Base-by-base conservation (phyloP, 2,329 filamentous ascomycete genomes). In the Arthrobotrys megalospora region DNA sequence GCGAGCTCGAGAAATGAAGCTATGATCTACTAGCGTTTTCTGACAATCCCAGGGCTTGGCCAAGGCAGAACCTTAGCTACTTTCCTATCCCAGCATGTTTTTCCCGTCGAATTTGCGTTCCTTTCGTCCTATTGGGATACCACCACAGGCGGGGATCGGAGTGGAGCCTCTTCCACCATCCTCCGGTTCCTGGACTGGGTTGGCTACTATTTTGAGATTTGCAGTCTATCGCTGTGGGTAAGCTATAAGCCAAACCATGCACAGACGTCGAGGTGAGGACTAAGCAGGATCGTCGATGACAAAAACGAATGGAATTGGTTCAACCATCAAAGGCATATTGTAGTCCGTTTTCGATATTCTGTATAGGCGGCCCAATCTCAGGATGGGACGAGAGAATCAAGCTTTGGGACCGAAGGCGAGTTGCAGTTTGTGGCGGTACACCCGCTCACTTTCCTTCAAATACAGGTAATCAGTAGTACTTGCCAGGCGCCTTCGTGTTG, bases 1-100 rank as follows among this genome's bases (percentile, higher is more conserved):
- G 8, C 66, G 52, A 70, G 52, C 66, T 62, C 11, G 52, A 70
- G 66, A 48, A 58, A 70, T 60, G 55, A 60, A 60, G 50, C 45
- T 38, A 34, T 60, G 66, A 70, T 70, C 66, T 50, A 50, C 53
- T 12, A 45, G 14, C 16, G 6, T 36, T 47, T 67, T 58, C 65
- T 68, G 34, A 68, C 50, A 43, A 38, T 58, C 32, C 52, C 34
- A 67, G 10, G 64, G 32, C 47, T 41, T 53, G 24, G 65, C 24
- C 52, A 58, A 58, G 38, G 65, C 48, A 60, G 65, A 68, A 68
- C 14, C 24, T 45, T 48, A 16, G 21, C 12, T 21, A 43, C 48
- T 67, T 67, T 53, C 64, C 48, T 52, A 67, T 38, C 19, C 16
- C 6, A 34, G 48, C 16, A 32, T 36, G 19, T 6, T 41, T 28